Conservation (phyloP, 805 yeast genomes). For the Schizosaccharomyces octosporus region DNA sequence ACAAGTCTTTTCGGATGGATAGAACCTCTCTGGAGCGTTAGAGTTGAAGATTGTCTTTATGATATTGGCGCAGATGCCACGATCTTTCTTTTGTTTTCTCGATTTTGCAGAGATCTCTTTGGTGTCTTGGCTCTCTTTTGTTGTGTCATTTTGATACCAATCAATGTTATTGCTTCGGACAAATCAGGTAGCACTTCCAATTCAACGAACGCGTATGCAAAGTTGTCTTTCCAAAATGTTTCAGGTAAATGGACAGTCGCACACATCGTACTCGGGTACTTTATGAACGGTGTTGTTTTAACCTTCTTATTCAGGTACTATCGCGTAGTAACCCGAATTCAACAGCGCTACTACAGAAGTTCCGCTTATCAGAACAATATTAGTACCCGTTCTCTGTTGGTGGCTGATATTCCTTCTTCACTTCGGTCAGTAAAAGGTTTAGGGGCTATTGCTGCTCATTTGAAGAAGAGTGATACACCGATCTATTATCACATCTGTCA, state of each 20-base stretch:
- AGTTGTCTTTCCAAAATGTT: slow-evolving; percentile 16
- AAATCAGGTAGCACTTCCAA: slow-evolving; percentile 7
- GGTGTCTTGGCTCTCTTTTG: slow-evolving; percentile 13
- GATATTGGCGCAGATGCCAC: slow-evolving; percentile 16
- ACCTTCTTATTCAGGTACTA: slow-evolving; percentile 12
- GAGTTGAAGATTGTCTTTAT: slow-evolving; percentile 8
- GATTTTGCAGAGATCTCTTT: slow-evolving; percentile 14
- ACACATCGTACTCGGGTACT: slow-evolving; percentile 16
- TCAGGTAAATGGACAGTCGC: slow-evolving; percentile 13
- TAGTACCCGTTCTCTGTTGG: slow-evolving; percentile 13
- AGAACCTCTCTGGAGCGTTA: neutral
- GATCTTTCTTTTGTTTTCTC: slow-evolving; percentile 12
- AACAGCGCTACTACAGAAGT: slow-evolving; percentile 9
- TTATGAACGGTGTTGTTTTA: slow-evolving; percentile 11
- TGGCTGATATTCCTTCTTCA: slow-evolving; percentile 12
- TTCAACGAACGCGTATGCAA: slow-evolving; percentile 13
- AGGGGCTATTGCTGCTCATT: slow-evolving; percentile 1
- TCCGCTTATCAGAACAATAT: slow-evolving; percentile 10
- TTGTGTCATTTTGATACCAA: slow-evolving; percentile 15
- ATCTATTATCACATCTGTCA: slow-evolving; percentile 13
- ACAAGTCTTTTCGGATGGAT: neutral
- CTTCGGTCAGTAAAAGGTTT: slow-evolving; percentile 12
- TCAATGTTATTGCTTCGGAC: slow-evolving; percentile 15
- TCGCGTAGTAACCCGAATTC: slow-evolving; percentile 10
- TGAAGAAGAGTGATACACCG: slow-evolving; percentile 4